Conservation (phyloP, 176 grass and related monocot species). For the Phragmites australis region DNA sequence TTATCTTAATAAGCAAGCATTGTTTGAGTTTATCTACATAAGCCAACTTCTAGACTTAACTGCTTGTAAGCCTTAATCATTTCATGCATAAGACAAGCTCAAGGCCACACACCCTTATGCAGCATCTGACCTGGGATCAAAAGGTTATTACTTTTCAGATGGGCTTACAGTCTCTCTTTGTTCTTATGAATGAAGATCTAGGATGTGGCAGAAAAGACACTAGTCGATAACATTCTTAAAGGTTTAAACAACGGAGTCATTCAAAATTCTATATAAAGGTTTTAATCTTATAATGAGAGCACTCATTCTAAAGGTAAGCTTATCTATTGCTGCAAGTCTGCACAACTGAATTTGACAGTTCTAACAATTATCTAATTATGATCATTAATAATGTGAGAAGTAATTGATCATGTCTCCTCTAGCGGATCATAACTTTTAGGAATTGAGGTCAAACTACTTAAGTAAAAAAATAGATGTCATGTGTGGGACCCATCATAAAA, state of each 20-base stretch:
- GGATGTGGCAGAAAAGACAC: not conserved
- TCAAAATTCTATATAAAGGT: not conserved
- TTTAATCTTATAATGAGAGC: not conserved
- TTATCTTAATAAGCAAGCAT: not conserved
- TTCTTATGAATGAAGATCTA: not conserved
- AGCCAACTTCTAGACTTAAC: not conserved
- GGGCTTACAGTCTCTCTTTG: not conserved
- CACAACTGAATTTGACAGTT: not conserved
- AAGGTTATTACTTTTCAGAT: not conserved
- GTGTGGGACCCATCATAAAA: not conserved
- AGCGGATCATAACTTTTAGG: constrained; percentile 1
- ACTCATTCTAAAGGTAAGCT: not conserved
- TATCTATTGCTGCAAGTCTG: not conserved
- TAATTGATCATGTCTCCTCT: not conserved
- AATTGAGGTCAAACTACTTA: not conserved
- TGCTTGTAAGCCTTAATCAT: not conserved
- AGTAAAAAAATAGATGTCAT: not conserved
- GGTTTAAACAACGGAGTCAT: not conserved
- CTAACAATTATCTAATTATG: not conserved
- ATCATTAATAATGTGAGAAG: not conserved
- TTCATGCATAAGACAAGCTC: not conserved
- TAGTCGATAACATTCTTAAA: not conserved
- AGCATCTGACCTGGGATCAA: no score
- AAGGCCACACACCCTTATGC: not conserved
- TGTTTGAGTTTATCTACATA: not conserved